Conservation (phyloP, 2,329 filamentous ascomycete genomes). For the Botrytis fabae region DNA sequence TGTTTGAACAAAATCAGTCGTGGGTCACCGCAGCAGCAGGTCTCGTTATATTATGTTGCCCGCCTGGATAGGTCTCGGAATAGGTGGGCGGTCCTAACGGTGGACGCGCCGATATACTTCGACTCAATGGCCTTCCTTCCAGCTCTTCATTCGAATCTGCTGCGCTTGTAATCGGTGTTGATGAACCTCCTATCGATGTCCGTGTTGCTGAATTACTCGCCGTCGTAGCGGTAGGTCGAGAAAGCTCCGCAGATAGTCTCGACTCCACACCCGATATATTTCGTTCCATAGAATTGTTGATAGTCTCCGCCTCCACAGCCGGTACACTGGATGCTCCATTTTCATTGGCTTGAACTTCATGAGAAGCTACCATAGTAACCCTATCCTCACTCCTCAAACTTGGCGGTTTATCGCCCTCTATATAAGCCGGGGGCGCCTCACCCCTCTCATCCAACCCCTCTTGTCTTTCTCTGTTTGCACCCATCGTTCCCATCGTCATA, state of each 20-base stretch:
- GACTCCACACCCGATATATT: conserved; percentile 4
- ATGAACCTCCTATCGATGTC: background rate
- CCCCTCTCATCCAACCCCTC: conserved; percentile 65
- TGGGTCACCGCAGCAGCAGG: conserved; percentile 29
- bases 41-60: conserved; percentile 23
- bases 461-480: conserved; percentile 30
- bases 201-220: background rate
- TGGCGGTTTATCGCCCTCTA: conserved; percentile 35
- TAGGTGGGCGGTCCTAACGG: conserved; percentile 33
- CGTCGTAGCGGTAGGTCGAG: background rate
- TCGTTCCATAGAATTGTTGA: background rate
- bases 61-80: conserved; percentile 28
- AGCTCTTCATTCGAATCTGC: conserved; percentile 18
- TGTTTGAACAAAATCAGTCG: conserved; percentile 24
- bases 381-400: conserved; percentile 28
- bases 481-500: conserved; percentile 16
- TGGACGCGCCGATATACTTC: background rate
- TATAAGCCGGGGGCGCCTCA: conserved; percentile 65
- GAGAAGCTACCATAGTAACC: conserved; percentile 1
- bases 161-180: conserved; percentile 10
- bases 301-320: background rate
- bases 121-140: conserved; percentile 27
- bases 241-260: conserved; percentile 13
- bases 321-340: background rate
- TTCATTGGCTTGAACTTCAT: background rate